These are phyloP conservation scores for Inga oerstediana DNA, from an alignment of 306 rosid species.

Conservation along the genomic window DNA sequence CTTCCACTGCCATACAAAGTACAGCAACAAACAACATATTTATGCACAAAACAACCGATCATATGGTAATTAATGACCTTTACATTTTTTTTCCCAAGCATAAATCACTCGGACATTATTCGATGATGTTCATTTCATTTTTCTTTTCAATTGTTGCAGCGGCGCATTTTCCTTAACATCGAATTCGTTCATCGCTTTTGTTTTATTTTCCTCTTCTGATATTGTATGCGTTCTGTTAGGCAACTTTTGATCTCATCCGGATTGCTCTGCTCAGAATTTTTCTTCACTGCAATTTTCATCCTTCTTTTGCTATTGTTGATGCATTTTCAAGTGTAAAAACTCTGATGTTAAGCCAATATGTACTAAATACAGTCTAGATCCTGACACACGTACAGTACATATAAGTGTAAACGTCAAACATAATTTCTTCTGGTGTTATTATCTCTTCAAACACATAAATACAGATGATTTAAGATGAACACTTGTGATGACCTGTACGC, in stretches of 20 bases:
- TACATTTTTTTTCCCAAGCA: neutral
- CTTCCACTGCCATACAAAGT: no score
- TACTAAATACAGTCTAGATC: neutral
- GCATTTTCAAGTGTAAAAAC: neutral
- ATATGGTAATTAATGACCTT: neutral
- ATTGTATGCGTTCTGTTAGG: neutral
- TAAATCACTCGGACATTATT: neutral
- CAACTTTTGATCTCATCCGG: neutral
- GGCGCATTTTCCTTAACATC: neutral
- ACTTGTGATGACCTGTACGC: neutral
- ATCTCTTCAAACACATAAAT: neutral
- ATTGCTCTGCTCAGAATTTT: neutral
- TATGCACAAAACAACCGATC: neutral
- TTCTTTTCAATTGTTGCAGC: neutral
- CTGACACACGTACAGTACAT: neutral
- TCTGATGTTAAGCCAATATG: neutral
- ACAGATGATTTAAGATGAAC: neutral
- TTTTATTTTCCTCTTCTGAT: neutral
- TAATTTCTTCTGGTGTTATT: neutral
- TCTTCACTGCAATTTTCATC: neutral
- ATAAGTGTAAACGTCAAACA: no score
- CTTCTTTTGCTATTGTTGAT: neutral
- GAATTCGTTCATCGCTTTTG: neutral
- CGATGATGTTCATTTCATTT: neutral
- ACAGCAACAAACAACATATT: neutral